Evolutionary conservation across 2,329 filamentous ascomycete genomes (phyloP).

Genomic region (Falciphora oryzae): DNA sequence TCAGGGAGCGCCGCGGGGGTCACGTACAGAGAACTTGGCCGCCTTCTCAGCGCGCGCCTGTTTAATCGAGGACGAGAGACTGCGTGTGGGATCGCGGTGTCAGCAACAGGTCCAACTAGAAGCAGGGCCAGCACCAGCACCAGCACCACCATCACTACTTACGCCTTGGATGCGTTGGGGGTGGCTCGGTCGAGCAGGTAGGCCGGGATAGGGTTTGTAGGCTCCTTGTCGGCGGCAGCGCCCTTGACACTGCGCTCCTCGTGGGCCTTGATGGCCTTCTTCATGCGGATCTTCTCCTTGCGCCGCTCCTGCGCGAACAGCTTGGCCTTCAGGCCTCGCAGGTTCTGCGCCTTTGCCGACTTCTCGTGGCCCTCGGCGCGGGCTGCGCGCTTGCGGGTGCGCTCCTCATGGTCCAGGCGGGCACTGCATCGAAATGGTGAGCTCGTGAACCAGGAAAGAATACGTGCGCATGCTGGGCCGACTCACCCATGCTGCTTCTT

Average conservation of each 20-base stretch:
- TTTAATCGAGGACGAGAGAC: conserved; percentile 79
- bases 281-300: conserved; percentile 98
- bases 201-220: conserved; percentile 75
- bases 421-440: conserved; percentile 38
- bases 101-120: neutral
- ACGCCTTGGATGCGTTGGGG: conserved; percentile 31
- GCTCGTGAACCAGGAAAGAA: conserved; percentile 18
- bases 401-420: conserved; percentile 75
- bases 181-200: conserved; percentile 84
- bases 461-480: conserved; percentile 4
- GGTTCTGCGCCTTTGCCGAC: conserved; percentile 86
- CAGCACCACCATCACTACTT: neutral
- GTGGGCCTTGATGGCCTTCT: conserved; percentile 88
- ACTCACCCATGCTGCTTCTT: conserved; percentile 49
- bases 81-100: neutral
- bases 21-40: conserved; percentile 73
- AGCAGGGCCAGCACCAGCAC: conserved; percentile 11
- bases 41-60: conserved; percentile 93
- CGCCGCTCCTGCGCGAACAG: conserved; percentile 87
- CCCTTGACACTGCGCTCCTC: conserved; percentile 96
- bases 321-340: conserved; percentile 88
- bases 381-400: conserved; percentile 76
- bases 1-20: neutral
- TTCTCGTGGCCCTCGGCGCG: conserved; percentile 77
- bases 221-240: conserved; percentile 68